Base-by-base conservation (phyloP, 805 yeast species). In the Grigorovia transvaalensis region DNA sequence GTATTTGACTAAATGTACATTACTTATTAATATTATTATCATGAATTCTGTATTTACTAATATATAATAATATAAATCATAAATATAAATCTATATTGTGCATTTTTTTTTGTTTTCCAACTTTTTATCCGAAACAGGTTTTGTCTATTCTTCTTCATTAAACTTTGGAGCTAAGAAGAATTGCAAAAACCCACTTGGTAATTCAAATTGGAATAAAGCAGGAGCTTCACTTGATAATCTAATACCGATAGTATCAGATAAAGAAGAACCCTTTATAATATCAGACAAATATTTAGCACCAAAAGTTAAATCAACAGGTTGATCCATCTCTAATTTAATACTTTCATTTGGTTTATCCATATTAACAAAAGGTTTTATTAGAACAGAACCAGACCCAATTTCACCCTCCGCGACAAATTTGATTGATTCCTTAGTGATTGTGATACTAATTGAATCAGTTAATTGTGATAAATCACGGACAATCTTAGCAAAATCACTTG, bases 161-260 rank as follows among this genome's bases (percentile, higher is more conserved):
- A 93, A 88, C 78, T 93, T 91, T 54, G 99, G 99, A 61, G 99
- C 99, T 69, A 93, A 79, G 79, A 87, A 93, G 80, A 86, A 93
- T 69, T 96, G 84, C 69, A 93, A 76, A 71, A 88, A 87, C 51
- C 99, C 99, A 69, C 91, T 85, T 38, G 64, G 59, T 66, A 93
- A 76, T 71, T 84, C 85, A 74, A 84, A 93, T 73, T 91, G 97
- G 65, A 93, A 88, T 68, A 89, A 74, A 44, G 97, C 96, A 38
- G 99, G 99, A 15, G 93, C 83, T 66, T 86, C 88, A 63, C 85
- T 91, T 18, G 96, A 86, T 64, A 93, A 78, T 70, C 88, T 86
- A 57, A 93, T 77, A 44, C 93, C 85, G 54, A 91, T 90, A 45
- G 83, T 75, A 46, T 78, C 71, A 1, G 96, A 78, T 59, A 93